phyloP scores from a whole-genome alignment of 495 filamentous ascomycete genomes.

The Melanomma pulvis-pyrius region DNA sequence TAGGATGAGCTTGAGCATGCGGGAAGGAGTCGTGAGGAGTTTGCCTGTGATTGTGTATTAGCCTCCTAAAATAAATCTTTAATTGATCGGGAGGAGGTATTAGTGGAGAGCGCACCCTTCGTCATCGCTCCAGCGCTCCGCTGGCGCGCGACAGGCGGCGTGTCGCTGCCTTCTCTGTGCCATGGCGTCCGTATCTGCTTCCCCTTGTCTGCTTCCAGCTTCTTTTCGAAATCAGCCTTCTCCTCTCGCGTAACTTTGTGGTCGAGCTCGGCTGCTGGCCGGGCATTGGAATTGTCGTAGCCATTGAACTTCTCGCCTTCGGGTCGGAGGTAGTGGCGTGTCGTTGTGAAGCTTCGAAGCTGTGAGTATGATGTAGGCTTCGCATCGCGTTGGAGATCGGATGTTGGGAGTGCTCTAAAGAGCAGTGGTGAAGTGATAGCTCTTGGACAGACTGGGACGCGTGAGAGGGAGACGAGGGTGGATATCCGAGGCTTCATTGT shows the following conservation, averaged over 20 bases:
- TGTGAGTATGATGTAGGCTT: neutral
- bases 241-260: slow-evolving; percentile 46
- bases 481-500: slow-evolving; percentile 30
- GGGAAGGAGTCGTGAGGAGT: slow-evolving; percentile 85
- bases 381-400: neutral
- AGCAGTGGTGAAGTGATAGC: neutral
- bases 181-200: slow-evolving; percentile 62
- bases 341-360: slow-evolving; percentile 2
- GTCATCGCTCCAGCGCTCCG: slow-evolving; percentile 59
- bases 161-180: slow-evolving; percentile 68
- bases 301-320: neutral
- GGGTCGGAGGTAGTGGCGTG: slow-evolving; percentile 1
- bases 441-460: neutral
- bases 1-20: slow-evolving; percentile 85
- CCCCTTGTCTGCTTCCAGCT: slow-evolving; percentile 53
- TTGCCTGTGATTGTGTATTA: slow-evolving; percentile 66
- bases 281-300: slow-evolving; percentile 34
- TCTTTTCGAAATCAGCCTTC: slow-evolving; percentile 46
- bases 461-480: slow-evolving; percentile 3
- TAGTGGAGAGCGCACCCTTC: slow-evolving; percentile 55
- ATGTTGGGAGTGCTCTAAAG: neutral
- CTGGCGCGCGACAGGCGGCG: slow-evolving; percentile 56
- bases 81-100: neutral
- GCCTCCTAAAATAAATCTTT: neutral
- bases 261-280: slow-evolving; percentile 41